phyloP scores from a whole-genome alignment of 768 basidiomycete species.

The Tricholoma matsutake region DNA sequence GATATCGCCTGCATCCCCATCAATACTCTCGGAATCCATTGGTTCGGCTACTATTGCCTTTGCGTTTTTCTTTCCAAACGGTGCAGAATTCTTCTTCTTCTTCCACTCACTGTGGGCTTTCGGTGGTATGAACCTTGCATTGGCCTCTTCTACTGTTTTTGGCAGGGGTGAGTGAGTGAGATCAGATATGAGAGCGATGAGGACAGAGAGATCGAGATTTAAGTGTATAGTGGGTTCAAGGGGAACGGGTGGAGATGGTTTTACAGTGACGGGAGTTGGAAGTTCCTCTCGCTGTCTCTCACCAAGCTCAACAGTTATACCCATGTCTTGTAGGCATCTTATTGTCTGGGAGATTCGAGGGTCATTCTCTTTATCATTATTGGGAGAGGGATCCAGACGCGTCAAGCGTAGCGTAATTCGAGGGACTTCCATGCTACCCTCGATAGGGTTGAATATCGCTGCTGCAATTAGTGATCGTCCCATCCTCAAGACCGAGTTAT shows the following conservation, averaged over 20 bases:
- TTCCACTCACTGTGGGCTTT: slow-evolving; percentile 62
- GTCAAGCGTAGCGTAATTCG: slow-evolving; percentile 64
- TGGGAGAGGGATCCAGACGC: slow-evolving; percentile 51
- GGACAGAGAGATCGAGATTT: slow-evolving; percentile 80
- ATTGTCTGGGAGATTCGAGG: slow-evolving; percentile 63
- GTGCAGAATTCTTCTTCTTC: slow-evolving; percentile 27
- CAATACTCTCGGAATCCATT: slow-evolving; percentile 15
- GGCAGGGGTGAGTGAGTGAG: slow-evolving; percentile 75
- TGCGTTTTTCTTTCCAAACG: slow-evolving; percentile 16
- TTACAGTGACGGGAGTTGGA: slow-evolving; percentile 4
- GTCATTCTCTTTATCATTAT: slow-evolving; percentile 33
- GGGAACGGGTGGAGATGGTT: slow-evolving; percentile 10
- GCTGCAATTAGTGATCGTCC: slow-evolving; percentile 66
- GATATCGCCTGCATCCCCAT: slow-evolving; percentile 28
- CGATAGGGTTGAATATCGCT: slow-evolving; percentile 53
- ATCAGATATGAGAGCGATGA: slow-evolving; percentile 83
- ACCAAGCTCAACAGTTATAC: slow-evolving; percentile 65
- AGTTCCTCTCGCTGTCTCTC: slow-evolving; percentile 38
- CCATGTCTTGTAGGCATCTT: slow-evolving; percentile 52
- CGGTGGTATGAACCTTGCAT: slow-evolving; percentile 60
- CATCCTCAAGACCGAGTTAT: slow-evolving; percentile 73
- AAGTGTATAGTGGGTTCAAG: slow-evolving; percentile 55
- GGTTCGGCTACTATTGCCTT: slow-evolving; percentile 9
- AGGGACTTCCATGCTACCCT: slow-evolving; percentile 37
- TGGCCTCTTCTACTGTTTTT: slow-evolving; percentile 49